A percentile compares a stretch with the other conserved stretches of the same genome.
phyloP scores from a whole-genome alignment of 2,329 filamentous ascomycete species.

The Moelleriella libera region DNA sequence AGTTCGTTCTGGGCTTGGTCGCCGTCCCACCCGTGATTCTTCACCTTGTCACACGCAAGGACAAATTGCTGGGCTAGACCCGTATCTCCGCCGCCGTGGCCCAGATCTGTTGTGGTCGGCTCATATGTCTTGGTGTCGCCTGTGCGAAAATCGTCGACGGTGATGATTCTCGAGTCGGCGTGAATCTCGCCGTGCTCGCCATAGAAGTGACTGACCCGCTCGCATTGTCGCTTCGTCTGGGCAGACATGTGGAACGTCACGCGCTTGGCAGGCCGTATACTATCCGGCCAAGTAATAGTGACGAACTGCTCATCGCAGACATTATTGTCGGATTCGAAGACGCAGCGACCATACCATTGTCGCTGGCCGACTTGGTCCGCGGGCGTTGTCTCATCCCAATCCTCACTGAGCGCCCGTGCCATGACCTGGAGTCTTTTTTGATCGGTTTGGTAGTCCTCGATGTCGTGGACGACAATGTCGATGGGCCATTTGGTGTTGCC shows the following conservation, averaged over 20 bases:
- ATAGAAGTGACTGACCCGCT: slow-evolving; percentile 74
- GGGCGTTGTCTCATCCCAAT: slow-evolving; percentile 37
- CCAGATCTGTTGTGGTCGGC: slow-evolving; percentile 19
- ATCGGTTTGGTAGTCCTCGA: slow-evolving; percentile 56
- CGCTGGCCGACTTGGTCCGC: slow-evolving; percentile 30
- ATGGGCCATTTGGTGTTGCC: slow-evolving; percentile 71
- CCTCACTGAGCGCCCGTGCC: slow-evolving; percentile 30
- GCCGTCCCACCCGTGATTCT: slow-evolving; percentile 52
- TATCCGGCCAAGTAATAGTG: slow-evolving; percentile 73
- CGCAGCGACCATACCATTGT: slow-evolving; percentile 87
- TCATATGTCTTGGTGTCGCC: slow-evolving; percentile 16
- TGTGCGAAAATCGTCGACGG: slow-evolving; percentile 45
- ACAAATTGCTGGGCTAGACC: slow-evolving; percentile 72
- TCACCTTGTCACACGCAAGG: slow-evolving; percentile 65
- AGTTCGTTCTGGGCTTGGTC: slow-evolving; percentile 58
- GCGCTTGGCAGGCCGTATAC: slow-evolving; percentile 56
- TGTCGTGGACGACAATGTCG: slow-evolving; percentile 80
- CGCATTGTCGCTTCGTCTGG: slow-evolving; percentile 74
- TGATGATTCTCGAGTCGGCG: slow-evolving; percentile 69
- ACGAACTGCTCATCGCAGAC: slow-evolving; percentile 90
- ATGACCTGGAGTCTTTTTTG: slow-evolving; percentile 24
- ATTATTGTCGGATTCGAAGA: slow-evolving; percentile 85
- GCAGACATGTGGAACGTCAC: slow-evolving; percentile 92
- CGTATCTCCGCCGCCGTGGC: slow-evolving; percentile 25
- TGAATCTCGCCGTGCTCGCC: slow-evolving; percentile 75